A percentile compares a stretch with the other conserved stretches of the same genome.
phyloP scores from a whole-genome alignment of 805 yeast species.

The Grigorovia yakushimaensis region DNA sequence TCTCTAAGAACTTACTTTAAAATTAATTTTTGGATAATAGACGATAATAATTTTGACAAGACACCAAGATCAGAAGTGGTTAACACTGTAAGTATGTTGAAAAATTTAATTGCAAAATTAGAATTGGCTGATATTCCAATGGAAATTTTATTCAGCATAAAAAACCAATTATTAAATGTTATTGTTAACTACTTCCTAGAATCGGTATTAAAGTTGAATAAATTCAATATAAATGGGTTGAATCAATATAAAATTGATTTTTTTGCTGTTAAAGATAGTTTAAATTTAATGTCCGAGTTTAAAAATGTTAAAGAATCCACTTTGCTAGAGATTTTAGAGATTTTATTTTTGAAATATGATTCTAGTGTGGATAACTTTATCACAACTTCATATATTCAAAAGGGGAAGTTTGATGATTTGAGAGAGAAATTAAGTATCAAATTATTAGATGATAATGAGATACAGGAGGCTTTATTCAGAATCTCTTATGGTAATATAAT shows the following conservation, averaged over 20 bases:
- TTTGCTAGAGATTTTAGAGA: conserved; percentile 18
- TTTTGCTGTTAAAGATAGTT: conserved; percentile 19
- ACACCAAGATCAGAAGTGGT: conserved; percentile 23
- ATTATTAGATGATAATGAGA: conserved; percentile 25
- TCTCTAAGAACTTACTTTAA: conserved; percentile 27
- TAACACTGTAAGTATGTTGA: conserved; percentile 18
- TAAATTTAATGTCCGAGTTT: conserved; percentile 15
- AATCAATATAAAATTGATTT: conserved; percentile 28
- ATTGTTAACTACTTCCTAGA: conserved; percentile 28
- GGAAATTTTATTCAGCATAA: conserved; percentile 14
- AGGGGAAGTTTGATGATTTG: conserved; percentile 21
- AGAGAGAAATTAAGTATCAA: conserved; percentile 13
- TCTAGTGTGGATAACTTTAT: conserved; percentile 10
- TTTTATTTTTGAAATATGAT: conserved; percentile 25
- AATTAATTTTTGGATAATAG: conserved; percentile 26
- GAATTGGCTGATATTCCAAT: conserved; percentile 11
- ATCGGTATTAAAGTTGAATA: conserved; percentile 30
- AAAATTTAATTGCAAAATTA: conserved; percentile 11
- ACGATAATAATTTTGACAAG: conserved; percentile 4
- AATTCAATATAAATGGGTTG: conserved; percentile 28
- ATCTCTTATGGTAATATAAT: conserved; percentile 21
- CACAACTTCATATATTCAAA: conserved; percentile 23
- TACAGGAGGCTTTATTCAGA: conserved; percentile 31
- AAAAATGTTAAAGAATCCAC: conserved; percentile 13
- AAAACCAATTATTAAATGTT: conserved; percentile 18